Evolutionary conservation across 2,329 filamentous ascomycete species (phyloP), one percentile per base, ranked within the genome.

Genomic region (Diaporthe australafricana): DNA sequence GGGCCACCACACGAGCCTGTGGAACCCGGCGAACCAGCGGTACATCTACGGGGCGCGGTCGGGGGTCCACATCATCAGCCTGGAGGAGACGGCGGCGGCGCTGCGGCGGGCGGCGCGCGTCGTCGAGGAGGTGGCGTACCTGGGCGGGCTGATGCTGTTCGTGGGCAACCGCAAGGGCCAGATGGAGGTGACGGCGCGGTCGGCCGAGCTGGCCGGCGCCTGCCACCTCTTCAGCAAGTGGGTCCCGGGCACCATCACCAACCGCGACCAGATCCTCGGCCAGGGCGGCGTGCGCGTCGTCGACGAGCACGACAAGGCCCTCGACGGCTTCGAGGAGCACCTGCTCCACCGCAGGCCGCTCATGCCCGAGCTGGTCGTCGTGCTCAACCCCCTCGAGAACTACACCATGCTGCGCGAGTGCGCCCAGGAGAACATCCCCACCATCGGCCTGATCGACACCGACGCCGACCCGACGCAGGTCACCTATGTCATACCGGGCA

Each of bases 401-500:
- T 94, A 93, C 79, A 91, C 95, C 8, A 81, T 98, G 80, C 86
- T 99, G 78, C 94, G 96, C 82, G 96, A 99, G 86, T 98, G 96
- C 81, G 94, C 93, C 0, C 81, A 95, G 71, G 92, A 94, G 80
- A 94, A 92, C 78, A 93, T 99, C 71, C 96, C 96, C 1, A 98
- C 96, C 0, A 96, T 99, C 78, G 96, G 96, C 57, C 88, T 99
- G 71, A 93, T 98, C 76, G 96, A 99, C 82, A 98, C 96, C 1
- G 93, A 99, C 81, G 92, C 91, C 2, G 93, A 98, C 82, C 94
- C 96, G 0, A 94, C 94, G 0, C 96, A 94, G 90, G 95, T 98
- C 65, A 98, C 96, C 5, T 99, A 99, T 80, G 93, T 94, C 17
- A 98, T 99, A 76, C 96, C 96, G 2, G 94, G 94, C 65, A 99